phyloP scores from a whole-genome alignment of 306 rosid genomes.

The Begonia masoniana region DNA sequence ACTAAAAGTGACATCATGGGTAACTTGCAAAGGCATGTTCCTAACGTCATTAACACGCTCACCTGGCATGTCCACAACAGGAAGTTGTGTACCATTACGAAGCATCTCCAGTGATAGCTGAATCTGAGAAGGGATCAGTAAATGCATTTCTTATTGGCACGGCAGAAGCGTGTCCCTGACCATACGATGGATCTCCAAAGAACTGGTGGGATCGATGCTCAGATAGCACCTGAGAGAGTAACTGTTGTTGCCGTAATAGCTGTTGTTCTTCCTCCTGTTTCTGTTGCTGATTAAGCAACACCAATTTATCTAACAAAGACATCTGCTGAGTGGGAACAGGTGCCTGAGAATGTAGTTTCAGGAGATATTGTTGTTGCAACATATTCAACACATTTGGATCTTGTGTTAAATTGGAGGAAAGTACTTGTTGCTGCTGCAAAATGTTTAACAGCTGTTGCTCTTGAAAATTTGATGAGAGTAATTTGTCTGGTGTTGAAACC shows the following conservation, averaged over 20 bases:
- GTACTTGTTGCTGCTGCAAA: constrained; percentile 68
- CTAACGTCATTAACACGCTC: constrained; percentile 21
- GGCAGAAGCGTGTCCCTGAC: constrained; percentile 46
- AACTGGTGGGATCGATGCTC: constrained; percentile 61
- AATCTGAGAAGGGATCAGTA: constrained; percentile 32
- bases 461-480: constrained; percentile 59
- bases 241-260: constrained; percentile 64
- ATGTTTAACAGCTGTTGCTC: constrained; percentile 68
- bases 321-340: constrained; percentile 58
- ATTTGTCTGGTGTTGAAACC: constrained; percentile 46
- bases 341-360: constrained; percentile 73
- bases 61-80: constrained; percentile 28
- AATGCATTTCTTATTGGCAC: constrained; percentile 36
- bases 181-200: constrained; percentile 44
- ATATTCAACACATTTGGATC: constrained; percentile 70
- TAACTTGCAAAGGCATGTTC: constrained; percentile 30
- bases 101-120: constrained; percentile 33
- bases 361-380: constrained; percentile 73
- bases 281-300: constrained; percentile 79
- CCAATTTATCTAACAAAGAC: constrained; percentile 51
- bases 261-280: constrained; percentile 76
- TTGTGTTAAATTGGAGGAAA: constrained; percentile 54
- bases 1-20: constrained; percentile 26
- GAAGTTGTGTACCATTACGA: constrained; percentile 30
- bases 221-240: constrained; percentile 64